These are phyloP conservation scores for Dictyostelium intermedium DNA, from an alignment of 78 protist species.

Conservation along the genomic window DNA sequence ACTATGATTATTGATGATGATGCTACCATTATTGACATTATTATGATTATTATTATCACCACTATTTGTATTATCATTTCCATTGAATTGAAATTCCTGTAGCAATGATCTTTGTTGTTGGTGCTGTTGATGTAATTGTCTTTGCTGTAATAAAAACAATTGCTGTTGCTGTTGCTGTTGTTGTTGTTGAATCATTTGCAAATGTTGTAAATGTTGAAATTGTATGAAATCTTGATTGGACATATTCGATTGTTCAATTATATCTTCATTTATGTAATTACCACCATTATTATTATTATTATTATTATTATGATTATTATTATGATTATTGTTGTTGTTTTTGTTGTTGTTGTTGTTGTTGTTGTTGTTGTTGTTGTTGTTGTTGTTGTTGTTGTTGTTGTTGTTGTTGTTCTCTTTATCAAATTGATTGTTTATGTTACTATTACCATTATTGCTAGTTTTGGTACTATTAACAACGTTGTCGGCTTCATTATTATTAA, in stretches of 20 bases:
- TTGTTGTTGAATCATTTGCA: not conserved
- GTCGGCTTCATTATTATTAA: not conserved
- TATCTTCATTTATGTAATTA: not conserved
- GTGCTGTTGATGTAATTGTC: conserved; percentile 8
- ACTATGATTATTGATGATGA: too few relatives aligned
- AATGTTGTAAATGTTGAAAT: not conserved
- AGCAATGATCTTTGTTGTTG: not conserved
- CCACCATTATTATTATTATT: not conserved
- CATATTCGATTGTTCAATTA: not conserved
- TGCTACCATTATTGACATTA: not conserved
- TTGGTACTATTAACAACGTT: too few relatives aligned
- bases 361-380: not conserved
- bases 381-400: not conserved
- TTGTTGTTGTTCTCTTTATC: too few relatives aligned
- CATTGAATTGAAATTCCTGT: not conserved
- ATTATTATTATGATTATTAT: not conserved
- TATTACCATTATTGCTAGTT: not conserved
- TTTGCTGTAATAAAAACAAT: not conserved
- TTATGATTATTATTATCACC: not conserved
- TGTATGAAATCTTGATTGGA: not conserved
- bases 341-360: not conserved
- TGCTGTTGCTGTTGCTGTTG: conserved; percentile 47
- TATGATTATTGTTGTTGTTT: not conserved
- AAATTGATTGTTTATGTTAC: too few relatives aligned
- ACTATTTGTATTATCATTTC: not conserved